These are phyloP conservation scores for Saussurea involucrata DNA, from an alignment of 129 eudicot genomes.

Conservation along the genomic window DNA sequence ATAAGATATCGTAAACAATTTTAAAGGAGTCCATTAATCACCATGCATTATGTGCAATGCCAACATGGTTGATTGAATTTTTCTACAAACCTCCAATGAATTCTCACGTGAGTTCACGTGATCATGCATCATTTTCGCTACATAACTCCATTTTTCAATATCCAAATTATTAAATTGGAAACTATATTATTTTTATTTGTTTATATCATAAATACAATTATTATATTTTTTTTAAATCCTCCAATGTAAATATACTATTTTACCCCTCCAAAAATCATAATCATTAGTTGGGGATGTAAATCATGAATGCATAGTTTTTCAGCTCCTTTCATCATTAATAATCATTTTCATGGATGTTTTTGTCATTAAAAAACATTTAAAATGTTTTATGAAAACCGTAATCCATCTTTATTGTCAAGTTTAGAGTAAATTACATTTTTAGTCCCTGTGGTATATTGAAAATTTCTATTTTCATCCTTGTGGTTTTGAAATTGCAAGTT, in stretches of 20 bases:
- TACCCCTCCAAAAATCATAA: background rate
- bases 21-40: background rate
- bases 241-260: background rate
- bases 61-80: constrained; percentile 12
- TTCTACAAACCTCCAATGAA: constrained; percentile 15
- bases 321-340: too few relatives aligned
- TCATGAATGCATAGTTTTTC: too few relatives aligned
- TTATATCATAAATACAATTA: background rate
- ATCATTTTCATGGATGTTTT: background rate
- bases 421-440: too few relatives aligned
- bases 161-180: background rate
- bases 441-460: too few relatives aligned
- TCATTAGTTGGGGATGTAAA: background rate
- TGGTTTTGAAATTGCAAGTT: too few relatives aligned
- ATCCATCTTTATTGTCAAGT: too few relatives aligned
- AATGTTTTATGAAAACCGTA: background rate
- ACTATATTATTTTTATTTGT: background rate
- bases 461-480: too few relatives aligned
- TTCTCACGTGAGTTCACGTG: constrained; percentile 23
- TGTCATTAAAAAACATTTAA: background rate
- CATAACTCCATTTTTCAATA: background rate
- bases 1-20: background rate
- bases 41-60: constrained; percentile 8
- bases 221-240: background rate
- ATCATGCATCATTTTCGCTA: background rate